Evolutionary conservation across 1,284 basidiomycete species (phyloP).

Genomic region (Afroboletus lepidellus): DNA sequence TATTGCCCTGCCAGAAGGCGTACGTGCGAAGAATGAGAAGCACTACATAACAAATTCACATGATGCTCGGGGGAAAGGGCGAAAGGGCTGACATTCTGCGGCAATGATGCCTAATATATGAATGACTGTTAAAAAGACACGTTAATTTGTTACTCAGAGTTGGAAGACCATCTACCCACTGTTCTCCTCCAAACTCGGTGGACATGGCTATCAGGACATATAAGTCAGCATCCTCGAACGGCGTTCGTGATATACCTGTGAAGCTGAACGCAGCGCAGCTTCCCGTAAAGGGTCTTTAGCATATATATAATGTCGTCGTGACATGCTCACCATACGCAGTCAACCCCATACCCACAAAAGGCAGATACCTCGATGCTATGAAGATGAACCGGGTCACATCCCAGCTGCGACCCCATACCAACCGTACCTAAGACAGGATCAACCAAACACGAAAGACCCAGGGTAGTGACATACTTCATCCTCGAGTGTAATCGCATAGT

Average conservation of each 20-base stretch:
- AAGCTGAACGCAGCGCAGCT: conserved; percentile 10
- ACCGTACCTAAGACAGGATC: conserved; percentile 9
- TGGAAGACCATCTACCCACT: conserved; percentile 2
- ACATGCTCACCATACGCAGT: no score
- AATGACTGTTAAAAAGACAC: conserved; percentile 8
- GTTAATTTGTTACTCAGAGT: neutral
- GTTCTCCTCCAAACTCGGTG: neutral
- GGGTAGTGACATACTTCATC: neutral
- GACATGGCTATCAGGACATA: neutral
- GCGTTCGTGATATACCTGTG: conserved; percentile 4
- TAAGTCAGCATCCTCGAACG: neutral
- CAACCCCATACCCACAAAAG: no score
- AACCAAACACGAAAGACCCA: neutral
- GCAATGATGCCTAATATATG: conserved; percentile 18
- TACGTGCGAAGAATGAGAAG: no score
- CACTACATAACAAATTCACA: conserved; percentile 1
- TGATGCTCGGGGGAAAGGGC: neutral
- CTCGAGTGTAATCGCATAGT: no score
- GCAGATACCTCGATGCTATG: no score
- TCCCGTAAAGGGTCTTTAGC: neutral
- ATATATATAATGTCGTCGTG: neutral
- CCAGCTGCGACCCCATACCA: conserved; percentile 21
- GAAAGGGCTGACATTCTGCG: conserved; percentile 12
- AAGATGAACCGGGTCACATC: no score
- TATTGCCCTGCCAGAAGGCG: no score